These are phyloP conservation scores for Lecanicillium sp. DNA, from an alignment of 2,329 filamentous ascomycete genomes.

Conservation along the genomic window DNA sequence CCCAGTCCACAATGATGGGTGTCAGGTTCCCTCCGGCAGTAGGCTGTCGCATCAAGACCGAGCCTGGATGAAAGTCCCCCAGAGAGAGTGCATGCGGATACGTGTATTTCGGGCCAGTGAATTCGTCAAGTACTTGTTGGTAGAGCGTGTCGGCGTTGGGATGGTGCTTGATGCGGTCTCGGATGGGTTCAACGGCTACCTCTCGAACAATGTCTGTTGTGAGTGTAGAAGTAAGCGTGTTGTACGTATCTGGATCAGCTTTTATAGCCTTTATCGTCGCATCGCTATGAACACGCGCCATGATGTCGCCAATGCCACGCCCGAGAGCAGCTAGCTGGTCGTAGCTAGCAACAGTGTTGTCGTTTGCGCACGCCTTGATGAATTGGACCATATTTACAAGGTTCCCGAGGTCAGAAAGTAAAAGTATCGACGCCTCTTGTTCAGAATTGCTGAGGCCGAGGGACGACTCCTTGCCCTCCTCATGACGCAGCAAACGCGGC, in stretches of 20 bases:
- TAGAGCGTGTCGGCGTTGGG: slow-evolving; percentile 8
- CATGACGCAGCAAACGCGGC: slow-evolving; percentile 9
- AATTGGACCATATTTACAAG: slow-evolving; percentile 11
- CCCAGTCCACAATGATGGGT: slow-evolving; percentile 13
- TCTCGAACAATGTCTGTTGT: slow-evolving; percentile 8
- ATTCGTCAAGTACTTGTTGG: slow-evolving; percentile 8
- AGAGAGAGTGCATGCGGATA: slow-evolving; percentile 9
- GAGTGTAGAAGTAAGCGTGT: slow-evolving; percentile 7
- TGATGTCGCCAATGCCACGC: slow-evolving; percentile 7
- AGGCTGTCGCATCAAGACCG: slow-evolving; percentile 10
- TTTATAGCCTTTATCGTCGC: slow-evolving; percentile 4
- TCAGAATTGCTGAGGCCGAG: slow-evolving; percentile 6
- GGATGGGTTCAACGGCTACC: slow-evolving; percentile 11
- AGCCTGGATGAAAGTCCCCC: slow-evolving; percentile 13
- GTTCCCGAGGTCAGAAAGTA: slow-evolving; percentile 8
- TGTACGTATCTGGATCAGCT: neutral
- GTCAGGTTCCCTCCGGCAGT: slow-evolving; percentile 2
- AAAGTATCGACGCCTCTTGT: slow-evolving; percentile 9
- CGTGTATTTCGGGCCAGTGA: slow-evolving; percentile 1
- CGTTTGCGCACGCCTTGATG: slow-evolving; percentile 4
- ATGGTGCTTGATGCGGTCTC: slow-evolving; percentile 4
- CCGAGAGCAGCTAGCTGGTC: slow-evolving; percentile 8
- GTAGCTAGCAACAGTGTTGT: neutral
- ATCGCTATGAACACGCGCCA: slow-evolving; percentile 9
- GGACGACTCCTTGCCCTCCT: slow-evolving; percentile 7